A percentile compares a stretch with the other conserved stretches of the same genome.
phyloP scores from a whole-genome alignment of 768 basidiomycete genomes.

The Mycena latifolia region DNA sequence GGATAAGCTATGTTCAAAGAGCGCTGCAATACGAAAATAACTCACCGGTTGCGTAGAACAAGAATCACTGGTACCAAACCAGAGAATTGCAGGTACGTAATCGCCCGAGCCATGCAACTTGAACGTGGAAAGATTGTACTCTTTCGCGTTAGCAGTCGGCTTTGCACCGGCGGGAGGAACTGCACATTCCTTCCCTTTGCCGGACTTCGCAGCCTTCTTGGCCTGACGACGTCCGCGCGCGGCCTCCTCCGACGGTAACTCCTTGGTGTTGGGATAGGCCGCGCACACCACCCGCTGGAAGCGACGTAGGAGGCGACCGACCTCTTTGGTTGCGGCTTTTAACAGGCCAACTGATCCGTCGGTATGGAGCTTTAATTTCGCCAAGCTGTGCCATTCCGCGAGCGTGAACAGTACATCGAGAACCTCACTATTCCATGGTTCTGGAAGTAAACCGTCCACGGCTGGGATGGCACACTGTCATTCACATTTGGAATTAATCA shows the following conservation, averaged over 20 bases:
- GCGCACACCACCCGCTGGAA: not conserved
- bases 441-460: slow-evolving; percentile 28
- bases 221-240: slow-evolving; percentile 19
- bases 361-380: slow-evolving; percentile 11
- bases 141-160: slow-evolving; percentile 21
- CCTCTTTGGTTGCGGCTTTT: not conserved
- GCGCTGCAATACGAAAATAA: slow-evolving; percentile 18
- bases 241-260: slow-evolving; percentile 7
- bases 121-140: slow-evolving; percentile 45
- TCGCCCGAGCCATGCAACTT: slow-evolving; percentile 51
- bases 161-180: not conserved
- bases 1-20: not conserved
- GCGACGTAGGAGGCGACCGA: not conserved
- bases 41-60: slow-evolving; percentile 53
- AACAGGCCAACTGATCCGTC: too few species aligned
- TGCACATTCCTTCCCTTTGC: not conserved
- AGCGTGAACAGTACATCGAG: slow-evolving; percentile 4
- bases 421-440: not conserved
- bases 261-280: slow-evolving; percentile 1
- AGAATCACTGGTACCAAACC: slow-evolving; percentile 49
- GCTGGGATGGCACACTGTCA: slow-evolving; percentile 50
- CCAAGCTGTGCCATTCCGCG: slow-evolving; percentile 12
- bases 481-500: not conserved
- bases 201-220: slow-evolving; percentile 23
- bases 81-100: slow-evolving; percentile 40